Conservation (phyloP, 2,329 filamentous ascomycete species). For the Cladorrhinum sp. region DNA sequence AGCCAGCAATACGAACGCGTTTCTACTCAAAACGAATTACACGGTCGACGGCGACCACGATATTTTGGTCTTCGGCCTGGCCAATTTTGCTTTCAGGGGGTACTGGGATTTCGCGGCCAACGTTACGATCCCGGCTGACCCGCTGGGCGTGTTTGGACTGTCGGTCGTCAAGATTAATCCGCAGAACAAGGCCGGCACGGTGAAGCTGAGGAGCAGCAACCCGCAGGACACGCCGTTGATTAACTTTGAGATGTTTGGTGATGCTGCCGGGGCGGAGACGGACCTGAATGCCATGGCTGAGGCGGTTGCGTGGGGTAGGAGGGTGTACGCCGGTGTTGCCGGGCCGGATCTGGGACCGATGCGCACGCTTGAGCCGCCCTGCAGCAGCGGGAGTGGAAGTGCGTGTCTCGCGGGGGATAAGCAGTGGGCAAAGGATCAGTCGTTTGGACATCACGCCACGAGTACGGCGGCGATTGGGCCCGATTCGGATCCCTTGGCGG, state of each 20-base stretch:
- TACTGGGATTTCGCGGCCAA: constrained; percentile 26
- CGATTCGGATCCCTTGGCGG: constrained; percentile 52
- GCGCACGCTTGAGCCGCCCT: constrained; percentile 25
- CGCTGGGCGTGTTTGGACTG: constrained; percentile 38
- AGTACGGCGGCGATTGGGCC: constrained; percentile 56
- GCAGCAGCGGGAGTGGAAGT: constrained; percentile 3
- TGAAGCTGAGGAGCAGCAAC: constrained; percentile 56
- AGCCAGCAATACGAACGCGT: constrained; percentile 43
- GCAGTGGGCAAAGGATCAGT: constrained; percentile 40
- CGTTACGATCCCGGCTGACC: constrained; percentile 33
- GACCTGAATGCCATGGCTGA: constrained; percentile 26
- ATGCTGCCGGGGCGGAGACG: constrained; percentile 22
- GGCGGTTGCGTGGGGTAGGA: constrained; percentile 20
- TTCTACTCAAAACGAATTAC: constrained; percentile 39
- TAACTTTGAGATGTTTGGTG: constrained; percentile 49
- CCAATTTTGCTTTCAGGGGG: constrained; percentile 31
- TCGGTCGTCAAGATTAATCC: constrained; percentile 39
- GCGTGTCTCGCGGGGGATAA: constrained; percentile 28
- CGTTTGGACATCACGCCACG: constrained; percentile 57
- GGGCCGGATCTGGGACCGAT: constrained; percentile 21
- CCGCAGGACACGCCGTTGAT: constrained; percentile 62
- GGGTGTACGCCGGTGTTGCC: constrained; percentile 20
- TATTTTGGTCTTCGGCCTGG: constrained; percentile 46
- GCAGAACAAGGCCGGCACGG: constrained; percentile 58
- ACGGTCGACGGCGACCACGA: constrained; percentile 40